These are phyloP conservation scores for Beauveria bassiana DNA, from an alignment of 2,329 filamentous ascomycete genomes.

Conservation along the genomic window DNA sequence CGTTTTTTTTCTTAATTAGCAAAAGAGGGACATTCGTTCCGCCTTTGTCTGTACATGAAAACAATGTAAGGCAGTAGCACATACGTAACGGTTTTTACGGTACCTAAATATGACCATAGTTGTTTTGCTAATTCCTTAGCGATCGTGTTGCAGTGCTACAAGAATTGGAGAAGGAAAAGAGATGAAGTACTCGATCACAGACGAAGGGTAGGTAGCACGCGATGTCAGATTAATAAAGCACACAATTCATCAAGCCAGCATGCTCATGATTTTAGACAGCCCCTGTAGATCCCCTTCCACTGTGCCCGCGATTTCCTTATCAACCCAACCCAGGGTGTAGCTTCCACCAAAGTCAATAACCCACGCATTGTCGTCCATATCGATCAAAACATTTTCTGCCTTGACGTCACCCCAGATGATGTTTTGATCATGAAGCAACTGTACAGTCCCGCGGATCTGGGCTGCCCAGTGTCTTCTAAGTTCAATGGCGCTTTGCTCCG, in stretches of 20 bases:
- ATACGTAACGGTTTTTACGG: no score
- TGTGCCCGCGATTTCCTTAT: conserved; percentile 17
- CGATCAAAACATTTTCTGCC: conserved; percentile 23
- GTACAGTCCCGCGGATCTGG: conserved; percentile 15
- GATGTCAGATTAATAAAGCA: no score
- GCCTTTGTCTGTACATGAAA: no score
- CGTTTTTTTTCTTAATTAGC: no score
- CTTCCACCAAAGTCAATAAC: conserved; percentile 25
- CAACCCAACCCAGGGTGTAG: conserved; percentile 24
- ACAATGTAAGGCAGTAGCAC: no score
- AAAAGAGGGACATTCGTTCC: no score
- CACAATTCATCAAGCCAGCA: not conserved
- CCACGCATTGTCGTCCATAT: conserved; percentile 22
- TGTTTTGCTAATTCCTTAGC: no score
- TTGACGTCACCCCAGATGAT: conserved; percentile 25
- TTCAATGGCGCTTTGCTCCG: not conserved
- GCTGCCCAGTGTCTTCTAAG: not conserved
- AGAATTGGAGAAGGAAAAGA: no score
- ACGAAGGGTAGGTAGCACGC: no score
- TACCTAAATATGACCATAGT: no score
- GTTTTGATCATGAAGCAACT: conserved; percentile 15
- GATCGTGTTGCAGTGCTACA: no score
- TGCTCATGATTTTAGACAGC: not conserved
- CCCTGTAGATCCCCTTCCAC: conserved; percentile 18
- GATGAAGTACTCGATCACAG: no score